Conservation (phyloP, 345 rosid genomes). For the Anastatica hierochuntica region DNA sequence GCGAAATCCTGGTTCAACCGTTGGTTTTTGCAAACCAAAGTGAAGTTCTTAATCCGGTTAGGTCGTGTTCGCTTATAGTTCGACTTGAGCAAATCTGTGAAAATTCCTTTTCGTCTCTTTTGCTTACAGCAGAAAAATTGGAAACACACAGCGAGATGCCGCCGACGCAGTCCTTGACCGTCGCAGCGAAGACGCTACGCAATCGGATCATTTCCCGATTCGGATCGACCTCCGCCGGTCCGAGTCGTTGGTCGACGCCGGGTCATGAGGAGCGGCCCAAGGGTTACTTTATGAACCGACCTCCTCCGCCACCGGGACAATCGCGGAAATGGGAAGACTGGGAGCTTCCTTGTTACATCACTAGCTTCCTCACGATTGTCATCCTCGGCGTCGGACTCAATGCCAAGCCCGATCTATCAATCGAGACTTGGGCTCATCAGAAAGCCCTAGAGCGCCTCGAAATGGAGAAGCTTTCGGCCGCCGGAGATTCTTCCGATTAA, state of each 20-base stretch:
- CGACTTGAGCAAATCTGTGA: too few relatives aligned
- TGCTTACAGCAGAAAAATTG: too few relatives aligned
- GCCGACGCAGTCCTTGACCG: conserved; percentile 30
- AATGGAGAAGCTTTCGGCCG: conserved; percentile 45
- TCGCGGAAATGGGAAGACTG: conserved; percentile 47
- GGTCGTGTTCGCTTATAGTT: too few relatives aligned
- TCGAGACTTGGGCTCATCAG: conserved; percentile 97
- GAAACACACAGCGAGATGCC: too few relatives aligned
- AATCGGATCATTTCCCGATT: conserved; percentile 42
- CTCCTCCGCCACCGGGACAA: conserved; percentile 71
- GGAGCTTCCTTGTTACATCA: conserved; percentile 69
- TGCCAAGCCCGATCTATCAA: conserved; percentile 33
- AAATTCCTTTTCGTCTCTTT: too few relatives aligned
- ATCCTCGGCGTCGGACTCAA: conserved; percentile 79
- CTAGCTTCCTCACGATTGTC: conserved; percentile 90
- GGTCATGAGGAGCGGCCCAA: conserved; percentile 94
- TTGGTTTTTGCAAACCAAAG: too few relatives aligned
- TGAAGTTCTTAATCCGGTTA: too few relatives aligned
- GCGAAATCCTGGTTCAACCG: too few relatives aligned
- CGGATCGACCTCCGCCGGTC: conserved; percentile 49
- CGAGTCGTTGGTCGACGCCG: conserved; percentile 71
- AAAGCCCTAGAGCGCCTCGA: conserved; percentile 85
- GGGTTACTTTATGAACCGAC: conserved; percentile 75
- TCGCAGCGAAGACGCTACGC: conserved; percentile 47
- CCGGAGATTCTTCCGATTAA: conserved; percentile 23